Percentiles rank a stretch among this genome's conserved stretches.
Conservation (phyloP, 208 protist species). For the Wallacemonas sp. region DNA sequence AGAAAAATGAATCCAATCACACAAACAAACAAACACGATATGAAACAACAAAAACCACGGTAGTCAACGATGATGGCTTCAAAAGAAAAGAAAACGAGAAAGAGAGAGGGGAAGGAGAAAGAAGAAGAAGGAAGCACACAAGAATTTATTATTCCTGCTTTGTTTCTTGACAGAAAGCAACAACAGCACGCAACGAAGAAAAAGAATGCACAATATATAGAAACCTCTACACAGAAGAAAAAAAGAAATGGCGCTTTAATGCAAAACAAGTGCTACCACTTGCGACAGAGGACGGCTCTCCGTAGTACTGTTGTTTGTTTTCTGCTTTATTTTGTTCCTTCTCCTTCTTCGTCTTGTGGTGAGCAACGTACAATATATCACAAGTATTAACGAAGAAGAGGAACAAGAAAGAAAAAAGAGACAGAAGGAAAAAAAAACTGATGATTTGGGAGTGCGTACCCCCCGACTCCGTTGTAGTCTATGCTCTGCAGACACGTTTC, state of each 20-base stretch:
- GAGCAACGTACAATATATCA: constrained; percentile 1
- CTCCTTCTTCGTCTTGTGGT: too few species aligned
- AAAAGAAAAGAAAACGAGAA: not conserved
- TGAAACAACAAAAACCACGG: not conserved
- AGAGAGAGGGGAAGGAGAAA: not conserved
- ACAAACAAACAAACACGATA: not conserved
- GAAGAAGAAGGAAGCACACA: not conserved
- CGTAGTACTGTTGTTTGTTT: not conserved
- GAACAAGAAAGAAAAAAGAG: not conserved
- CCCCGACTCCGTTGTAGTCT: too few species aligned
- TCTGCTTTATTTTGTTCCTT: not conserved
- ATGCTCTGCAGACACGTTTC: too few species aligned
- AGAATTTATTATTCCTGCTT: not conserved
- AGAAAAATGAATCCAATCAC: not conserved
- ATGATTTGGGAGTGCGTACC: too few species aligned
- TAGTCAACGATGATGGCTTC: not conserved
- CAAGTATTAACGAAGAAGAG: not conserved
- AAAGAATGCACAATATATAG: not conserved
- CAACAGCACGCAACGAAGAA: not conserved
- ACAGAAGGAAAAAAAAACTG: constrained; percentile 1
- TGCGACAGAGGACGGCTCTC: not conserved
- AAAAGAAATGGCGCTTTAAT: not conserved
- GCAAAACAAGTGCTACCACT: not conserved
- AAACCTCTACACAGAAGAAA: constrained; percentile 2
- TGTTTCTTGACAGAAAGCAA: too few species aligned